Base-by-base conservation (phyloP, 2,329 filamentous ascomycete species). In the Clarireedia sp. region DNA sequence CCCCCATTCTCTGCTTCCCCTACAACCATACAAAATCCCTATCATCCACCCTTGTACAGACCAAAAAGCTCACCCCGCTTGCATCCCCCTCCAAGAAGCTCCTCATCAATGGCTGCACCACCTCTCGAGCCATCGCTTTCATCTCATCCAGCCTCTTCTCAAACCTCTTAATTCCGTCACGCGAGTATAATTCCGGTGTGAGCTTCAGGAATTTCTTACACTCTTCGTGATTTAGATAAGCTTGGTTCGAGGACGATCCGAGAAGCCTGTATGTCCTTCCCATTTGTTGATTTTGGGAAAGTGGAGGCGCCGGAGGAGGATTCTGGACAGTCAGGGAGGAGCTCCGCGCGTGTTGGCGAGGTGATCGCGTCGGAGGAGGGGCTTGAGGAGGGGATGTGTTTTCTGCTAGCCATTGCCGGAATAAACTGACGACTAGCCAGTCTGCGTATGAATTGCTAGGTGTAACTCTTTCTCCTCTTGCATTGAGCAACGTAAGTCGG, bases 321-420 rank as follows among this genome's bases (percentile, higher is more conserved):
- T 51, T 40, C 40, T 51, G 54, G 48, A 50, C n/a, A 12, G 54
- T 33, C 16, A 40, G 5, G 7, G 54, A 51, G 17, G 54, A 82
- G 78, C 38, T 83, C 74, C 2, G 75, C 74, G n/a, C 72, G 69
- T 12, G 73, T 68, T 36, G 70, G 60, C 40, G 47, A 46, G 21
- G 54, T 44, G 65, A 48, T 69, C 60, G 67, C 65, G 67, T 41
- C 62, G 63, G 54, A 44, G 44, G 55, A 59, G 60, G 24, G 7
- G 46, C 17, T 21, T 12, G 82, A 3, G 85, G 79, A 0, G 89
- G 86, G 2, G 88, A 86, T 4, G 89, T 95, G 69, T 90, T 92
- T 65, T 96, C 91, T 3, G 90, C 89, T 6, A 96, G 77, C 90
- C 91, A 96, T 70, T 96, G 90, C 3, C 92, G 81, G 72, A 96